Percentiles rank a stretch among this genome's conserved stretches.
phyloP scores from a whole-genome alignment of 345 rosid genomes.

The Eutrema yunnanense region DNA sequence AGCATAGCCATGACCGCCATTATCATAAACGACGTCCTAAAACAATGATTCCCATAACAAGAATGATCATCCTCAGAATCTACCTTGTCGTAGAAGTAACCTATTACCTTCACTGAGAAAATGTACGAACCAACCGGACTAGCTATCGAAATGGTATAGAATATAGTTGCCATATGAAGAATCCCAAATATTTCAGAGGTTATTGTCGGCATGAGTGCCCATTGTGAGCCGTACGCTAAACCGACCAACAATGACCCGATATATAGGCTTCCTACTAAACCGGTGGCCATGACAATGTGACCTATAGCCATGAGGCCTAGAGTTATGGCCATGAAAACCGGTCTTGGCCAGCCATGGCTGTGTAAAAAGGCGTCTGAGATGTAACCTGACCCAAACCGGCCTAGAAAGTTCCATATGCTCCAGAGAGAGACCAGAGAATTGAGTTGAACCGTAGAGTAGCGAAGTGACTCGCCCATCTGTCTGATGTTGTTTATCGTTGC shows the following conservation, averaged over 20 bases:
- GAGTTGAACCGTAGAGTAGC: constrained; percentile 53
- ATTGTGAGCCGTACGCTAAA: constrained; percentile 71
- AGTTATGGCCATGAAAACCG: constrained; percentile 62
- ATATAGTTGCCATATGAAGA: constrained; percentile 67
- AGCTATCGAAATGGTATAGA: constrained; percentile 72
- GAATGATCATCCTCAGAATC: constrained; percentile 36
- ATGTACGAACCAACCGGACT: constrained; percentile 84
- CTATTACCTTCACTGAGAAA: constrained; percentile 81
- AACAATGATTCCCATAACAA: constrained; percentile 66
- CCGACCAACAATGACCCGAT: constrained; percentile 67
- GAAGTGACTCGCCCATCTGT: constrained; percentile 87
- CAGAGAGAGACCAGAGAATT: constrained; percentile 62
- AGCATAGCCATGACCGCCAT: constrained; percentile 53
- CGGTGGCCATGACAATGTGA: constrained; percentile 62
- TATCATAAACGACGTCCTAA: constrained; percentile 65
- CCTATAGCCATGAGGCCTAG: constrained; percentile 50
- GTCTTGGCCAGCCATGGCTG: constrained; percentile 61
- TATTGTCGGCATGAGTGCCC: constrained; percentile 82
- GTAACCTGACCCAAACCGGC: constrained; percentile 78
- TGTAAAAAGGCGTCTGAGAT: constrained; percentile 63
- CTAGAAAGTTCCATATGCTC: constrained; percentile 91
- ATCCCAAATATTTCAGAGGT: constrained; percentile 70
- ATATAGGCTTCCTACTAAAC: constrained; percentile 52
- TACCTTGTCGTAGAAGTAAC: constrained; percentile 63
- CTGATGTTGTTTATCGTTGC: constrained; percentile 77